Conservation (phyloP, 306 rosid species). For the Quillaja saponaria region DNA sequence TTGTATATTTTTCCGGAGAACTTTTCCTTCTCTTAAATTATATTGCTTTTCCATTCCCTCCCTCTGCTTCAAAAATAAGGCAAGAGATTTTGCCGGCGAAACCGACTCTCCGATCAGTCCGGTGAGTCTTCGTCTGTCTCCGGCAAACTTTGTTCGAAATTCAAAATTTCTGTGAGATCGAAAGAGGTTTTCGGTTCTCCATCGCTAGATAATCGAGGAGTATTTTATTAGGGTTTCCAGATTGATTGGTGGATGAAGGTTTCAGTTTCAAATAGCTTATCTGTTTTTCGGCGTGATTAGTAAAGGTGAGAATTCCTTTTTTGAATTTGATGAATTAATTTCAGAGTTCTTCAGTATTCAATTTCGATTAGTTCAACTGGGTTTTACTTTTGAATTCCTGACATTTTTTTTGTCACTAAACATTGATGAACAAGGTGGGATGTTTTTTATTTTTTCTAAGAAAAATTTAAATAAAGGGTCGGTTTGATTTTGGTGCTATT, state of each 20-base stretch:
- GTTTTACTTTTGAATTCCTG: neutral
- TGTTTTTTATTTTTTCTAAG: neutral
- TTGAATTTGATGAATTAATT: conserved; percentile 7
- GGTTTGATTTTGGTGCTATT: conserved; percentile 18
- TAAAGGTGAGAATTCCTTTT: conserved; percentile 30
- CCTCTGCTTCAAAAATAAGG: conserved; percentile 25
- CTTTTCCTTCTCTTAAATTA: conserved; percentile 16
- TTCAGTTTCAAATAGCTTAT: conserved; percentile 15
- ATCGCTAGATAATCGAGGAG: conserved; percentile 7
- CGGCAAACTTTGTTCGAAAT: conserved; percentile 16
- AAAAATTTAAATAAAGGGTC: too few species aligned
- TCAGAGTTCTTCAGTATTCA: neutral
- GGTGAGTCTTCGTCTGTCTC: neutral
- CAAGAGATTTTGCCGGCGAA: conserved; percentile 36
- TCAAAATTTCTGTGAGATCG: conserved; percentile 17
- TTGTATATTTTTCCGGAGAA: conserved; percentile 9
- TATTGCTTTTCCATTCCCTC: conserved; percentile 13
- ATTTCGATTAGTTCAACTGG: neutral
- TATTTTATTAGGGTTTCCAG: conserved; percentile 6
- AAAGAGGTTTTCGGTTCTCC: neutral
- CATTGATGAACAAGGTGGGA: too few species aligned
- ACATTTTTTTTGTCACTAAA: too few species aligned
- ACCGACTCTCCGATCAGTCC: conserved; percentile 29
- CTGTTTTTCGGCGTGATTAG: neutral
- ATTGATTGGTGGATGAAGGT: conserved; percentile 27